phyloP scores from a whole-genome alignment of 345 rosid genomes.

The Citrus cavaleriei region DNA sequence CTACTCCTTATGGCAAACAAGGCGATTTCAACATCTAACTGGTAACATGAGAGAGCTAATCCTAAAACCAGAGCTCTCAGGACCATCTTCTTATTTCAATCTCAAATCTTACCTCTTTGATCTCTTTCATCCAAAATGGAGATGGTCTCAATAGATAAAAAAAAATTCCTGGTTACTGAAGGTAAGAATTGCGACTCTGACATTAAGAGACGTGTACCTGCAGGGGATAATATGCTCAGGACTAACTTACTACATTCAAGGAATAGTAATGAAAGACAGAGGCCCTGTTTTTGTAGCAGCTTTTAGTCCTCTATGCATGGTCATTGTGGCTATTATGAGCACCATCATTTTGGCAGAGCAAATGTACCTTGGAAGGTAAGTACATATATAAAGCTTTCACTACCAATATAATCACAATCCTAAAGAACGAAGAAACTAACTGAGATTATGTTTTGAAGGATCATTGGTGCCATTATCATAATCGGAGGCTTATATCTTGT shows the following conservation, averaged over 20 bases:
- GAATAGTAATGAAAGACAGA: conserved; percentile 67
- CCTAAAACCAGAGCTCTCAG: not conserved
- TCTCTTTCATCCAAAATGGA: not conserved
- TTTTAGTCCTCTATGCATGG: conserved; percentile 73
- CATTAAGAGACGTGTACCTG: conserved; percentile 7
- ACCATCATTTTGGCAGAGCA: conserved; percentile 73
- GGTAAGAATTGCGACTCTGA: not conserved
- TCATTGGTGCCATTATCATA: conserved; percentile 68
- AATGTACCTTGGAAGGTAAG: conserved; percentile 85
- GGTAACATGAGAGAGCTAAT: not conserved
- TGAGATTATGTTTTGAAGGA: conserved; percentile 39
- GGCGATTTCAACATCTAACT: not conserved
- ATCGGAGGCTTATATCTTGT: conserved; percentile 78
- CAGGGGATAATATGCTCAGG: conserved; percentile 88
- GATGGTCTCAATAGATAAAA: not conserved
- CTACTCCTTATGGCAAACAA: too few relatives aligned
- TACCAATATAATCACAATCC: not conserved
- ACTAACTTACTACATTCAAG: conserved; percentile 72
- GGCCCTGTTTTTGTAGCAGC: conserved; percentile 95
- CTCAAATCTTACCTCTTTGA: not conserved
- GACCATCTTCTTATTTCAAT: not conserved
- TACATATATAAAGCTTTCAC: not conserved
- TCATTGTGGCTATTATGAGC: conserved; percentile 74
- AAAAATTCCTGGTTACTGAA: not conserved
- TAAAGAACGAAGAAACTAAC: not conserved